A percentile compares a stretch with the other conserved stretches of the same genome.
phyloP scores from a whole-genome alignment of 345 rosid species.

The Geranium brycei region DNA sequence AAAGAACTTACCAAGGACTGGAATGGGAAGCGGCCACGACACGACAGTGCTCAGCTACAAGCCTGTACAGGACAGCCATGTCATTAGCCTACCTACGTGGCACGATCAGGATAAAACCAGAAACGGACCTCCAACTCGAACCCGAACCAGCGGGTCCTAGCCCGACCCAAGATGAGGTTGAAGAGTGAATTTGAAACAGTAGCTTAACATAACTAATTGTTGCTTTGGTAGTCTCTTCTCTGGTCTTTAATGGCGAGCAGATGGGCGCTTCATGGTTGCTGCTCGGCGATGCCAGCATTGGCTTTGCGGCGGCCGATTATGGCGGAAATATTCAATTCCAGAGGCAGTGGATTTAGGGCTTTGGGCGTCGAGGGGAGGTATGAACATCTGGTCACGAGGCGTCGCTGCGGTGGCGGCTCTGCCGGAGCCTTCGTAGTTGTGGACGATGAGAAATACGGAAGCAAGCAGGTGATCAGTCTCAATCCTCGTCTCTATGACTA shows the following conservation, averaged over 20 bases:
- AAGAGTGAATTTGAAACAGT: no score
- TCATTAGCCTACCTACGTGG: no score
- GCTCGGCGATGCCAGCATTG: background rate
- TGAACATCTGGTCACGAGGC: background rate
- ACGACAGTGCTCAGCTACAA: no score
- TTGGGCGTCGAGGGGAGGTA: background rate
- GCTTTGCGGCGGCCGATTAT: background rate
- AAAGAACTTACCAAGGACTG: no score
- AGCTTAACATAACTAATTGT: no score
- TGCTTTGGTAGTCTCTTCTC: no score
- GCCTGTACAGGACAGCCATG: no score
- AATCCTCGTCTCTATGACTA: conserved; percentile 72
- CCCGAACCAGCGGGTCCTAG: background rate
- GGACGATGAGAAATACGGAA: conserved; percentile 55
- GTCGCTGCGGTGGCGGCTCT: background rate
- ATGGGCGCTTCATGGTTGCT: background rate
- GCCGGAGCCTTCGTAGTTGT: conserved; percentile 34
- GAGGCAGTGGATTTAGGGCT: background rate
- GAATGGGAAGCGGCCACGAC: no score
- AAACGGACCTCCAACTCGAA: no score
- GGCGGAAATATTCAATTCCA: background rate
- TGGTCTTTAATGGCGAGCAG: background rate
- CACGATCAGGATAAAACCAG: no score
- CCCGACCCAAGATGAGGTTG: background rate
- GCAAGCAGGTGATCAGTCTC: conserved; percentile 61